phyloP scores from a whole-genome alignment of 225 moss, liverwort and hornwort species.

The Marchantia polymorpha region DNA sequence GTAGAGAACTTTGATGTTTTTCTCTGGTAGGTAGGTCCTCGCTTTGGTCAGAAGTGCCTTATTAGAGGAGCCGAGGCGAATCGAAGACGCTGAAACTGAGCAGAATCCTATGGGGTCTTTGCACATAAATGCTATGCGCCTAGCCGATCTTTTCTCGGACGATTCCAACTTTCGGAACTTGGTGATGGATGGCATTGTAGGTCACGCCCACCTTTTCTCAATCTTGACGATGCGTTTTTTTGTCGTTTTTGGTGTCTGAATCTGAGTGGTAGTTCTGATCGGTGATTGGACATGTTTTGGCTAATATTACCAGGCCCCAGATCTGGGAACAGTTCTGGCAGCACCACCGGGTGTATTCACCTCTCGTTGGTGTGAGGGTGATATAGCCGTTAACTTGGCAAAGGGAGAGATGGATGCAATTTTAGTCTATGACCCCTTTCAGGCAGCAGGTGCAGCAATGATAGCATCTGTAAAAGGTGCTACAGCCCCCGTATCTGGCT shows the following conservation, averaged over 20 bases:
- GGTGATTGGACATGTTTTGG: neutral
- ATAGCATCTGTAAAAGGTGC: conserved; percentile 82
- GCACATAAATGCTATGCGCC: conserved; percentile 88
- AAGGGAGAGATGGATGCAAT: conserved; percentile 93
- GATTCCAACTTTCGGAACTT: conserved; percentile 98
- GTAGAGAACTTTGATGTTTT: conserved; percentile 8
- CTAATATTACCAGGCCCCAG: conserved; percentile 68
- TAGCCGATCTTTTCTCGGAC: conserved; percentile 94
- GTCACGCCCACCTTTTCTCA: conserved; percentile 32
- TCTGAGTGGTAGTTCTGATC: neutral
- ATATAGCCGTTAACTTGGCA: conserved; percentile 81
- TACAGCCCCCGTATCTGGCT: conserved; percentile 39
- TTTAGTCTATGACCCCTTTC: conserved; percentile 89
- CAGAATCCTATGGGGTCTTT: conserved; percentile 92
- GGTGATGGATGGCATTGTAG: conserved; percentile 94
- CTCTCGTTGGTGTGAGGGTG: conserved; percentile 97
- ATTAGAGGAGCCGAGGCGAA: conserved; percentile 75
- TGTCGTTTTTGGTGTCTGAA: neutral
- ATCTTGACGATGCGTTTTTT: neutral
- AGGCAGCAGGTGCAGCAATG: conserved; percentile 99
- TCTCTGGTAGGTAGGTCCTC: conserved; percentile 70
- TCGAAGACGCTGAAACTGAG: conserved; percentile 74
- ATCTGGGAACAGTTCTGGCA: conserved; percentile 89
- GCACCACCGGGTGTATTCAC: conserved; percentile 77
- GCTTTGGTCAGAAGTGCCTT: conserved; percentile 82